Conservation (phyloP, 2,329 filamentous ascomycete genomes). For the Biscogniauxia mediterranea region DNA sequence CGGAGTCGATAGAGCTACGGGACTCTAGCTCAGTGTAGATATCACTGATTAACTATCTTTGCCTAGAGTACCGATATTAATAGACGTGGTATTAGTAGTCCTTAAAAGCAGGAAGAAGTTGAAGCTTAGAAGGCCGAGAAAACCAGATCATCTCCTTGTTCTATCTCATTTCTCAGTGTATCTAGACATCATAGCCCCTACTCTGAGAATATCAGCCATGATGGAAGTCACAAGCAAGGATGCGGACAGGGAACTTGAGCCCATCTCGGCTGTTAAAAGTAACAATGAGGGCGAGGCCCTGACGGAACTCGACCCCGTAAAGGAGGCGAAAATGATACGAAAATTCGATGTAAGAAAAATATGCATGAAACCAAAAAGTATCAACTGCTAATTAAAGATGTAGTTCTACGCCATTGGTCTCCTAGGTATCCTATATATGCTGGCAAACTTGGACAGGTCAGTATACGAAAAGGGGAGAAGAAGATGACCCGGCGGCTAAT, state of each 20-base stretch:
- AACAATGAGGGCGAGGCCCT: slow-evolving; percentile 2
- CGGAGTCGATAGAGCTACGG: neutral
- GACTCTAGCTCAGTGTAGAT: neutral
- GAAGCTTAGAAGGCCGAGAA: neutral
- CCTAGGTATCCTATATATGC: slow-evolving; percentile 28
- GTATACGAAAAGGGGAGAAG: neutral
- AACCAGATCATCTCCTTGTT: neutral
- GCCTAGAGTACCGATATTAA: neutral
- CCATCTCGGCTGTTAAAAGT: neutral
- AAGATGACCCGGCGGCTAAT: neutral
- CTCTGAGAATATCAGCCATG: neutral
- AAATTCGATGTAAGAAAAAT: slow-evolving; percentile 24
- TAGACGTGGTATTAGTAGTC: neutral
- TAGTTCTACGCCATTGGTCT: slow-evolving; percentile 11
- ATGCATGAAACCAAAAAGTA: slow-evolving; percentile 1
- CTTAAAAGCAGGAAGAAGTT: neutral
- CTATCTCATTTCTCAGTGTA: neutral
- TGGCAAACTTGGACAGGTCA: slow-evolving; percentile 31
- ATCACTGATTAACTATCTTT: neutral
- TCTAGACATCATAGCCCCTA: neutral
- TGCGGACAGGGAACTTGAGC: neutral
- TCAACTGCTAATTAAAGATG: slow-evolving; percentile 12
- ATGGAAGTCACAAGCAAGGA: slow-evolving; percentile 2
- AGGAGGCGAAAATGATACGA: slow-evolving; percentile 23
- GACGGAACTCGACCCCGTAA: slow-evolving; percentile 7